Evolutionary conservation across 176 grass and related monocot genomes (phyloP).

Genomic region (Oryza glaberrima): DNA sequence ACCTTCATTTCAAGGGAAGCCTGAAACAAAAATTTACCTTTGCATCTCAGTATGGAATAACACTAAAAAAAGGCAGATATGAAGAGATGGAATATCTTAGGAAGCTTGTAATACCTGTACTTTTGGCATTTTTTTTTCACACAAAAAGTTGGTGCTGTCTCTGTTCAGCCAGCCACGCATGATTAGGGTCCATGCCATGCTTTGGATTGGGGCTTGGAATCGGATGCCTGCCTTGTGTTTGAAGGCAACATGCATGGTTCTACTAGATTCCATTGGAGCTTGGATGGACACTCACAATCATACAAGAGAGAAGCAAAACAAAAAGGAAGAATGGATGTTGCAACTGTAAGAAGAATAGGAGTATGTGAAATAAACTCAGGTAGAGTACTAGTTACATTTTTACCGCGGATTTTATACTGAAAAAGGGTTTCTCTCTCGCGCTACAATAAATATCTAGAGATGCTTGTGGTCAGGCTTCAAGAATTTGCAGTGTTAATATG

Average conservation of each 20-base stretch:
- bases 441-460: no score
- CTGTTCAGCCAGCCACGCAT: constrained; percentile 12
- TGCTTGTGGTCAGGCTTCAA: no score
- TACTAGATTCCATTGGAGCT: background rate
- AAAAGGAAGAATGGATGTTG: background rate
- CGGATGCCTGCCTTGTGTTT: constrained; percentile 8
- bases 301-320: background rate
- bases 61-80: no score
- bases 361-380: background rate
- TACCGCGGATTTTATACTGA: no score
- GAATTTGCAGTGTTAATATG: no score
- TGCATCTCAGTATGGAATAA: no score
- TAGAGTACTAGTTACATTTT: no score
- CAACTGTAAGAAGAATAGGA: background rate
- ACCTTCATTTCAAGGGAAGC: no score
- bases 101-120: background rate
- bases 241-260: constrained; percentile 12
- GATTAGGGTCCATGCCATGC: constrained; percentile 24
- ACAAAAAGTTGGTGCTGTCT: background rate
- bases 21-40: no score
- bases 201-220: background rate
- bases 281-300: background rate
- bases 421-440: no score
- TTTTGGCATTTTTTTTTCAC: background rate
- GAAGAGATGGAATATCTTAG: no score